A percentile compares a stretch with the other conserved stretches of the same genome.
Conservation (phyloP, 345 rosid genomes). For the Brassica cretica region DNA sequence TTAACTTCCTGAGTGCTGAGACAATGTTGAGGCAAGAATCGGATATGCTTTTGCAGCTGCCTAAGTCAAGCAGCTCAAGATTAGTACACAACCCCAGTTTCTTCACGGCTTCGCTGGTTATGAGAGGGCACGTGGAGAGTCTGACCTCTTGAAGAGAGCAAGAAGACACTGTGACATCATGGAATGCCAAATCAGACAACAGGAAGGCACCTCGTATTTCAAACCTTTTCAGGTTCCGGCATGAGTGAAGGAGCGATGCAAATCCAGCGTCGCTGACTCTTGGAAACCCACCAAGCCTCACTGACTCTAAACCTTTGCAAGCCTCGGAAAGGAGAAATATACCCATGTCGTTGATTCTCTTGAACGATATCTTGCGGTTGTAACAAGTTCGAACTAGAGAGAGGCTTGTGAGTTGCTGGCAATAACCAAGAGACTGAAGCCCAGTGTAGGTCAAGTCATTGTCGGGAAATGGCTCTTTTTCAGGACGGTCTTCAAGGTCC, state of each 20-base stretch:
- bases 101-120: constrained; percentile 76
- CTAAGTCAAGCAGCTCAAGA: constrained; percentile 62
- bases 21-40: constrained; percentile 55
- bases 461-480: constrained; percentile 38
- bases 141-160: constrained; percentile 60
- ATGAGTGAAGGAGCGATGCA: constrained; percentile 45
- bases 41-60: constrained; percentile 65
- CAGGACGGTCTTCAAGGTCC: constrained; percentile 70
- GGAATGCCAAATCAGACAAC: constrained; percentile 70
- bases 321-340: constrained; percentile 64
- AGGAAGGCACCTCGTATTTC: constrained; percentile 53
- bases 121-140: constrained; percentile 52
- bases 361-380: constrained; percentile 53
- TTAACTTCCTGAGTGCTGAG: constrained; percentile 49
- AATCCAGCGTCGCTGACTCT: constrained; percentile 78
- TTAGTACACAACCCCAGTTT: constrained; percentile 48
- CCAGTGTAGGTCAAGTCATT: constrained; percentile 58
- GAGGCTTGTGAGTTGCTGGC: constrained; percentile 48
- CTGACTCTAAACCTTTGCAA: constrained; percentile 54
- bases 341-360: constrained; percentile 71
- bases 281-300: constrained; percentile 59
- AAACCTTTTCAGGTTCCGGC: constrained; percentile 48
- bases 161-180: constrained; percentile 50
- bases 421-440: constrained; percentile 51
- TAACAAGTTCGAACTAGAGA: constrained; percentile 54